Evolutionary conservation across 2,329 filamentous ascomycete species (phyloP).

Genomic region (Ophiosphaerella narmari): DNA sequence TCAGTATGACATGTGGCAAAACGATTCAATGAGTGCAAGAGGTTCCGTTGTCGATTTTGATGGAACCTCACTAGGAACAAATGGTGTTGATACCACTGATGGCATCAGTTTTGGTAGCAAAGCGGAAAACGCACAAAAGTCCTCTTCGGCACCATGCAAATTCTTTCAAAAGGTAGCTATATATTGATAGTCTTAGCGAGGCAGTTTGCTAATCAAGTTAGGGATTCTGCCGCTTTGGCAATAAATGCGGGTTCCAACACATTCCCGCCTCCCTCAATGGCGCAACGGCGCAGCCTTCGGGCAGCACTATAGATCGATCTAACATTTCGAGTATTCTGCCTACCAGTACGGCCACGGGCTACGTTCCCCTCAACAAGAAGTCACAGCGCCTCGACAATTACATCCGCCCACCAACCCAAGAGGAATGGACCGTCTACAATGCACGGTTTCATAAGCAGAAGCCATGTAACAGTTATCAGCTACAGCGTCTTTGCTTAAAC

Average conservation of each 20-base stretch:
- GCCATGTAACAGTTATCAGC: constrained; percentile 56
- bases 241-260: constrained; percentile 29
- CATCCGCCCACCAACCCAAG: constrained; percentile 41
- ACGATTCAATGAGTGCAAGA: constrained; percentile 4
- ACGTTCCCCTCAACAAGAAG: constrained; percentile 55
- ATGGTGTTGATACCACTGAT: constrained; percentile 9
- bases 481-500: constrained; percentile 47
- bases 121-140: constrained; percentile 1
- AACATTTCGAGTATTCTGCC: constrained; percentile 26
- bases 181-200: too few species aligned
- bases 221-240: constrained; percentile 29
- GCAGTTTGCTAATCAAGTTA: constrained; percentile 8
- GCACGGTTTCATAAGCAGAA: constrained; percentile 43
- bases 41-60: constrained; percentile 7
- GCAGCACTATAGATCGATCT: constrained; percentile 3
- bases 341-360: constrained; percentile 8
- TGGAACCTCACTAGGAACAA: constrained; percentile 2
- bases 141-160: constrained; percentile 13
- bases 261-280: not conserved
- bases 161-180: constrained; percentile 29
- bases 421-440: constrained; percentile 49
- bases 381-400: constrained; percentile 55
- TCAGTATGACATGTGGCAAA: constrained; percentile 11
- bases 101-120: constrained; percentile 7
- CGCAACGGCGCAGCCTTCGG: not conserved